These are phyloP conservation scores for Kodamaea sp. DNA, from an alignment of 1,139 yeast species.

Conservation along the genomic window DNA sequence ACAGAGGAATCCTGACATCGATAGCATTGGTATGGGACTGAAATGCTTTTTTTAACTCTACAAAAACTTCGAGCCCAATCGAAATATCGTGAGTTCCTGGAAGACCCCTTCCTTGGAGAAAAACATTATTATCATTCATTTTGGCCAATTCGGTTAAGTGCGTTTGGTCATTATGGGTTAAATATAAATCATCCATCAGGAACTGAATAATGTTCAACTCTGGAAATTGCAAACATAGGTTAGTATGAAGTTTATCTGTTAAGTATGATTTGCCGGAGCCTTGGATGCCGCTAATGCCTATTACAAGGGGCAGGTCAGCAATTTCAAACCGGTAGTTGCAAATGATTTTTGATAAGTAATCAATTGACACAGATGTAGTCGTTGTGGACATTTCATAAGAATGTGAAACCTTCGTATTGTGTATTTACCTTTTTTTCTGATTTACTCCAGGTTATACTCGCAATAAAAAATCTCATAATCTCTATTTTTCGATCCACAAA, in stretches of 20 bases:
- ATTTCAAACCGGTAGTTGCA: constrained; percentile 15
- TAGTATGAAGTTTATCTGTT: constrained; percentile 41
- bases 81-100: constrained; percentile 90
- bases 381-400: constrained; percentile 11
- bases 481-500: constrained; percentile 1
- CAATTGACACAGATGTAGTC: constrained; percentile 17
- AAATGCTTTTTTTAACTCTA: constrained; percentile 9
- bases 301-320: constrained; percentile 43
- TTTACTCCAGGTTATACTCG: not conserved
- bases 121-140: constrained; percentile 37
- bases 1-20: constrained; percentile 52
- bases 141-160: constrained; percentile 34
- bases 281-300: constrained; percentile 85
- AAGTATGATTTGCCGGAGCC: constrained; percentile 88
- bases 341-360: constrained; percentile 20
- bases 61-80: constrained; percentile 28
- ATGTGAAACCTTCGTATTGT: not conserved
- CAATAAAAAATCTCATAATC: too few species aligned
- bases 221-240: constrained; percentile 36
- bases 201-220: constrained; percentile 48
- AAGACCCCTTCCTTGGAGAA: constrained; percentile 77
- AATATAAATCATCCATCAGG: constrained; percentile 85
- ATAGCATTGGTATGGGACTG: not conserved
- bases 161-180: constrained; percentile 59
- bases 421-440: not conserved